Base-by-base conservation (phyloP, 768 basidiomycete species). In the Suillus tomentosus region DNA sequence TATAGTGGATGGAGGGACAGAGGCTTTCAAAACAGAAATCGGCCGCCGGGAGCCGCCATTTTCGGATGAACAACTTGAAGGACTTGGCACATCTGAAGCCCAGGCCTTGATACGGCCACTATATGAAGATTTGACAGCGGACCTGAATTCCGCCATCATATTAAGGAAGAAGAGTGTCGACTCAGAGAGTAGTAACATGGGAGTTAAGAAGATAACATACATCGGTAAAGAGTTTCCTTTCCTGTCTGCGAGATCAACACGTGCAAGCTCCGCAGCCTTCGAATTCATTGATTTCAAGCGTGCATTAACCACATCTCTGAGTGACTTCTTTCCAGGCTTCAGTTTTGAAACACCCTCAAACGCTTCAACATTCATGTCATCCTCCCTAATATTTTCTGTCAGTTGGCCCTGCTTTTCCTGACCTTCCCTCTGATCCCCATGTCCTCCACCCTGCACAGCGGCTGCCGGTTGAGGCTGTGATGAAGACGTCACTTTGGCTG, bases 141-240 rank as follows among this genome's bases (percentile, higher is more conserved):
- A 47, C 45, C 45, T 47, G 10, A 47, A 47, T 47, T 47, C 45
- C n/a, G n/a, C n/a, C 3, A 45, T 56, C 22, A 63, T 4, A 22
- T 47, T 47, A 24, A 63, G 50, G 42, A 63, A 63, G 40, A 63
- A 63, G 22, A 63, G 54, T 31, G 55, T 51, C 11, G 43, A 36
- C 47, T 63, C 62, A 57, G 62, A 58, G 55, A 63, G 45, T 27
- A 50, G 34, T 10, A 63, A 27, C 62, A 63, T 63, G 45, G 56
- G 9, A 47, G 27, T 27, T 27, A 27, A 27, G 27, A 27, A 27
- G 27, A 58, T 9, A 45, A 47, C 45, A n/a, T 47, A 47, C 45
- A 40, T 40, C 40, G 19, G 45, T 47, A 47, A 47, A n/a, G n/a
- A 47, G 45, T 47, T 47, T 47, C 45, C n/a, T 47, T 47, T 47